Evolutionary conservation across 495 filamentous ascomycete species (phyloP), one percentile per base, ranked within the genome.

Genomic region (Xylaria telfairii): DNA sequence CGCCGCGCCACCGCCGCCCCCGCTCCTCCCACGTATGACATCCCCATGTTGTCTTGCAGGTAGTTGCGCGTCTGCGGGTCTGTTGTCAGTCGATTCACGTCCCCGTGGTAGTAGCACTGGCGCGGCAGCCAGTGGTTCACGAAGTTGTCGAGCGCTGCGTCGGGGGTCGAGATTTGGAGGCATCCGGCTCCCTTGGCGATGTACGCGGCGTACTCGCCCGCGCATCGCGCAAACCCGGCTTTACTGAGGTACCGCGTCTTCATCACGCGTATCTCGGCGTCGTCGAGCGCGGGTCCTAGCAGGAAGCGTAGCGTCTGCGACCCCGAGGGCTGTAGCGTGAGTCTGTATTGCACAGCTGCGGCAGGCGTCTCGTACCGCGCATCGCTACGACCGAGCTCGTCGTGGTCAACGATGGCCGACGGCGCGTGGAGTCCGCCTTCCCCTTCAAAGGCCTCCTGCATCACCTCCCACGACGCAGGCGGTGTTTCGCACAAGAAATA

Each of bases 1-100:
- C 76, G 76, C 21, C 85, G 82, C 54, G 85, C 71, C 15, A 87
- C 83, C 1, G 81, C 73, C 1, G 86, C 84, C 70, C 84, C 83
- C 1, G 81, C 73, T 0, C 85, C 84, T 69, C 84, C 82, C 75
- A 88, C 87, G 77, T 83, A 88, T 71, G 83, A 84, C 86, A 88
- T 88, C 68, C 86, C 86, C 86, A 88, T 87, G 75, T 87, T 87
- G 79, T 88, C 86, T 69, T 88, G 86, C 28, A 88, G 73, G 74
- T 87, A 88, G 74, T 88, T 88, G 28, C 86, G 83, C 21, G 86
- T 88, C 74, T 88, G 86, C 46, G 86, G 86, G 70, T 88, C 86
- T 0, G 86, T 87, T 41, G 85, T 87, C 62, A 88, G 72, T n/a
- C 86, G 85, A 74, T 88, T 88, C 65, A 86, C 83, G 65, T 87